phyloP scores from a whole-genome alignment of 805 yeast genomes.

The Candida ortonii region DNA sequence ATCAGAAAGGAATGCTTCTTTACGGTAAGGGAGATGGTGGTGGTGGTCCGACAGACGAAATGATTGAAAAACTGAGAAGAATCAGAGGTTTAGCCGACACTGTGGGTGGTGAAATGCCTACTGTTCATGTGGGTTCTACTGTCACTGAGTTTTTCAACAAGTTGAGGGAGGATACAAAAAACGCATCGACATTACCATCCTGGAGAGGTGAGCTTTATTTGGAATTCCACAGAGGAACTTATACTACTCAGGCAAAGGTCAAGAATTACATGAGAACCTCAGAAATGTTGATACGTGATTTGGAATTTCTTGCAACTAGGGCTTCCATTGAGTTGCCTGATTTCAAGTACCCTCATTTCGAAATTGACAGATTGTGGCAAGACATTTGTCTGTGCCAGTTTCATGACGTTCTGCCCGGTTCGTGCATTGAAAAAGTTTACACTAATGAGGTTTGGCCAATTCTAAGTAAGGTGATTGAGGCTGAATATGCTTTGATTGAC shows the following conservation, averaged over 20 bases:
- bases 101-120: constrained; percentile 71
- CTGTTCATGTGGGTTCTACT: constrained; percentile 71
- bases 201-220: constrained; percentile 94
- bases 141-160: constrained; percentile 79
- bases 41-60: constrained; percentile 94
- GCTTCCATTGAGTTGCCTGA: constrained; percentile 53
- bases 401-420: constrained; percentile 97
- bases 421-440: constrained; percentile 92
- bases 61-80: constrained; percentile 89
- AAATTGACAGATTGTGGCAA: constrained; percentile 79
- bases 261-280: constrained; percentile 75
- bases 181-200: constrained; percentile 69
- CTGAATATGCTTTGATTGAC: constrained; percentile 50
- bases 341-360: constrained; percentile 69
- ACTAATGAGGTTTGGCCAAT: constrained; percentile 82
- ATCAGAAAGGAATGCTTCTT: constrained; percentile 74
- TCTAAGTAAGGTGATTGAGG: constrained; percentile 54
- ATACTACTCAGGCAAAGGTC: constrained; percentile 87
- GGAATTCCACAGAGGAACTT: constrained; percentile 96
- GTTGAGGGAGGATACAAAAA: constrained; percentile 56
- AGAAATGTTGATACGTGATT: constrained; percentile 77
- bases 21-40: constrained; percentile 98
- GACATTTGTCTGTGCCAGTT: constrained; percentile 87
- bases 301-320: constrained; percentile 78
- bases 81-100: constrained; percentile 84